These are phyloP conservation scores for Dactylellina sp. DNA, from an alignment of 2,329 filamentous ascomycete genomes.

Conservation along the genomic window DNA sequence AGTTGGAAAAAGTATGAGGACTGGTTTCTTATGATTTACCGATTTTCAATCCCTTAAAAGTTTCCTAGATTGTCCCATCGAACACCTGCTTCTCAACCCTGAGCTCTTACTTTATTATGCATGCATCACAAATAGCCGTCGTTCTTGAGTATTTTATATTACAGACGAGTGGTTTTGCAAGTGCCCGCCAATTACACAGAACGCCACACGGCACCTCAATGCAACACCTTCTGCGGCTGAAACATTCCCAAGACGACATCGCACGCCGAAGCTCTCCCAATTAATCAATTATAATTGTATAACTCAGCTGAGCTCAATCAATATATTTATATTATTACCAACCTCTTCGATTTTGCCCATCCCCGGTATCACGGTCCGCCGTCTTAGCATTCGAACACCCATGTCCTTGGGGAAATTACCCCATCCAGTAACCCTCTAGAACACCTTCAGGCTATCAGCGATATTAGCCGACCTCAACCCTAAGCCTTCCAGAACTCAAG, in stretches of 20 bases:
- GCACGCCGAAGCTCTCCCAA: too few relatives aligned
- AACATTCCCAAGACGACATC: too few relatives aligned
- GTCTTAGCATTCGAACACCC: slow-evolving; percentile 26
- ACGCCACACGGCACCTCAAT: too few relatives aligned
- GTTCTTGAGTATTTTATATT: too few relatives aligned
- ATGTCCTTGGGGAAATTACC: slow-evolving; percentile 48
- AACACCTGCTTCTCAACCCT: too few relatives aligned
- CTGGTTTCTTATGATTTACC: background rate
- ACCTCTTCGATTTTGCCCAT: slow-evolving; percentile 25
- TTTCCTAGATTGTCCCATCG: background rate
- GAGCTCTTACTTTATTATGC: too few relatives aligned
- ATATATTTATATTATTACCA: slow-evolving; percentile 32
- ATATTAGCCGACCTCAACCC: slow-evolving; percentile 52
- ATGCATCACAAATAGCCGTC: too few relatives aligned
- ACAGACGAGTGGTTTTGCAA: too few relatives aligned
- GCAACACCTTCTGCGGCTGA: too few relatives aligned
- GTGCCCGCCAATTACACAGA: slow-evolving; percentile 7
- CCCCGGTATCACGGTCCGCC: slow-evolving; percentile 54
- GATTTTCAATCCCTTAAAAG: background rate
- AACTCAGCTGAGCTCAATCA: too few relatives aligned
- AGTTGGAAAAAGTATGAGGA: slow-evolving; percentile 23
- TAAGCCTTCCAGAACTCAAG: slow-evolving; percentile 8
- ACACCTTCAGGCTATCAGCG: slow-evolving; percentile 48
- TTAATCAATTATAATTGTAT: too few relatives aligned
- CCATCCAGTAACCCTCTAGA: slow-evolving; percentile 56